These are phyloP conservation scores for Hondaea fermentalgiana DNA, from an alignment of 108 stramenopile species.

Conservation along the genomic window DNA sequence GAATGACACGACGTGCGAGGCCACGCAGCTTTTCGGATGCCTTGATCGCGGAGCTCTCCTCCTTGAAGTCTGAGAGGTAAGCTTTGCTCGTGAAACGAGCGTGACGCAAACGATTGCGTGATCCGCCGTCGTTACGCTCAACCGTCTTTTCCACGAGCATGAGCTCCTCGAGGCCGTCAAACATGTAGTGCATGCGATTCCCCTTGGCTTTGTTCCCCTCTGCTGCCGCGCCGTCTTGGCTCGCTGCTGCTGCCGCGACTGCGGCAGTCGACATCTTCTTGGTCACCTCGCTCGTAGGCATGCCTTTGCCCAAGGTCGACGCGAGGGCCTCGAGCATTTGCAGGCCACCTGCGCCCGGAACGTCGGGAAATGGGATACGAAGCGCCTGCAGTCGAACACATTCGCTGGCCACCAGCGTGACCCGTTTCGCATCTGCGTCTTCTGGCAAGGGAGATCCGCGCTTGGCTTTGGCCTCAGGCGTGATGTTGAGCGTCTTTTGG, in stretches of 20 bases:
- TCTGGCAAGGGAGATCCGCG: background rate
- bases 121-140: background rate
- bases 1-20: background rate
- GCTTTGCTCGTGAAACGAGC: background rate
- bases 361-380: background rate
- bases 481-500: background rate
- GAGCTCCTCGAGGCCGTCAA: background rate
- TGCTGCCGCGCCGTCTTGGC: background rate
- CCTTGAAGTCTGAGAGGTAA: background rate
- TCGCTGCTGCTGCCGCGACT: background rate
- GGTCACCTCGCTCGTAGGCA: background rate
- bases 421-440: background rate
- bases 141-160: background rate
- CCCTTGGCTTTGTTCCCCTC: no score
- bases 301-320: background rate
- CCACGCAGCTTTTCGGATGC: background rate
- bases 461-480: background rate
- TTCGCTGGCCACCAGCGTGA: background rate
- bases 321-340: background rate
- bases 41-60: background rate
- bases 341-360: background rate
- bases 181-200: background rate
- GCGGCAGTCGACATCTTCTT: background rate
- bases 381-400: background rate
- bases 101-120: background rate